A percentile compares a stretch with the other conserved stretches of the same genome.
Evolutionary conservation across 2,329 filamentous ascomycete species (phyloP).

Genomic region (Xylaria sp.): DNA sequence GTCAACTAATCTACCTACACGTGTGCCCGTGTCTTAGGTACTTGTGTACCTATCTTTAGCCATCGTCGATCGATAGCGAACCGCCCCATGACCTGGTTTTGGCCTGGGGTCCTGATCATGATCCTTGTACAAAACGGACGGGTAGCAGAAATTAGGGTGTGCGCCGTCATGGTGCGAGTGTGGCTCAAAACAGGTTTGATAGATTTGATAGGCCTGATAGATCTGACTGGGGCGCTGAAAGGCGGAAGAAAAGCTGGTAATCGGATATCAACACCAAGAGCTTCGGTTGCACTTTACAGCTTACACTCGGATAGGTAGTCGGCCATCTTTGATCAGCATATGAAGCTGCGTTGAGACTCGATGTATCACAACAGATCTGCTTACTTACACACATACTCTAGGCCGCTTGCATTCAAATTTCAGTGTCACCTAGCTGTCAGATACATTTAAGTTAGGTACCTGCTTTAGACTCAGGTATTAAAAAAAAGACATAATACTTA

Average conservation of each 20-base stretch:
- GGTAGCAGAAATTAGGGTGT: constrained; percentile 18
- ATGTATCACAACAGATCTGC: constrained; percentile 17
- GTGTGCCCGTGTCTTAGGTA: neutral
- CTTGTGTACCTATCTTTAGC: neutral
- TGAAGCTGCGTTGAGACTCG: neutral
- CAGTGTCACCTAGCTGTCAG: neutral
- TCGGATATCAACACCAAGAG: neutral
- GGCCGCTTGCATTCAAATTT: constrained; percentile 2
- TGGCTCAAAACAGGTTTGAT: constrained; percentile 21
- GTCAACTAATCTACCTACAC: constrained; percentile 17
- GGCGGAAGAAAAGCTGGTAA: neutral
- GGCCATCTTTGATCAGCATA: neutral
- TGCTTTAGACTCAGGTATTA: neutral
- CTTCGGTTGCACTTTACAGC: constrained; percentile 8
- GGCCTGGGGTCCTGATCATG: constrained; percentile 13
- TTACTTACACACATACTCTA: neutral
- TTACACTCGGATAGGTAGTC: neutral
- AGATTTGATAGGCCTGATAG: constrained; percentile 6
- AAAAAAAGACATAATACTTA: neutral
- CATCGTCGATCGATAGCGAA: constrained; percentile 24
- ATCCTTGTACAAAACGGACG: constrained; percentile 19
- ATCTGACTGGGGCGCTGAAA: constrained; percentile 7
- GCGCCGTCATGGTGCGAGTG: constrained; percentile 10
- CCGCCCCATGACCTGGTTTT: constrained; percentile 9
- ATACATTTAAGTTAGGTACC: constrained; percentile 12